Conservation (phyloP, 331 rosid genomes). For the Dryas integrifolia region DNA sequence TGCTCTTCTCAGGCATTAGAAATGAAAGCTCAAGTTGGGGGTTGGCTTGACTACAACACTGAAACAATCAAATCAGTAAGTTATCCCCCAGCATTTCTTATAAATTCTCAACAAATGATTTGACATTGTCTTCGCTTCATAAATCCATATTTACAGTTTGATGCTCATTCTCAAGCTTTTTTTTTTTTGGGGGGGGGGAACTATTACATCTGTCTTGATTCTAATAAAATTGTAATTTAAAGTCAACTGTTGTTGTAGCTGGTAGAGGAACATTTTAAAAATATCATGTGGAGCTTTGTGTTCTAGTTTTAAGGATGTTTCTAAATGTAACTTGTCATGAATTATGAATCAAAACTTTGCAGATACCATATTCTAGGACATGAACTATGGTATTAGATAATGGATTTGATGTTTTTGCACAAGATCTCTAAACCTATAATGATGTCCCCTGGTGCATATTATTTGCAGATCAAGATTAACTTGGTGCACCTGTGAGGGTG, state of each 20-base stretch:
- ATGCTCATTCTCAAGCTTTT: background rate
- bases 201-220: background rate
- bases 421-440: too few species aligned
- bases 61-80: constrained; percentile 32
- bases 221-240: background rate
- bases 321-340: background rate
- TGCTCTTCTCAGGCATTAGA: constrained; percentile 23
- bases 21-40: constrained; percentile 15
- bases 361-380: background rate
- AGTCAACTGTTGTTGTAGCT: background rate
- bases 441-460: background rate
- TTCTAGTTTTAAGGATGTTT: background rate
- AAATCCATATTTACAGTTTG: background rate
- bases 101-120: background rate
- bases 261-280: background rate
- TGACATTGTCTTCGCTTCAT: background rate
- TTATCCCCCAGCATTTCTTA: background rate
- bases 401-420: background rate
- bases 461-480: background rate
- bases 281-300: background rate
- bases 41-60: constrained; percentile 17
- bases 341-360: background rate
- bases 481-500: background rate
- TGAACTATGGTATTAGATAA: background rate
- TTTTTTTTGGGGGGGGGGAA: too few species aligned